Percentiles rank a stretch among this genome's conserved stretches.
Conservation (phyloP, 2,329 filamentous ascomycete genomes). For the Cercospora zeae-maydis region DNA sequence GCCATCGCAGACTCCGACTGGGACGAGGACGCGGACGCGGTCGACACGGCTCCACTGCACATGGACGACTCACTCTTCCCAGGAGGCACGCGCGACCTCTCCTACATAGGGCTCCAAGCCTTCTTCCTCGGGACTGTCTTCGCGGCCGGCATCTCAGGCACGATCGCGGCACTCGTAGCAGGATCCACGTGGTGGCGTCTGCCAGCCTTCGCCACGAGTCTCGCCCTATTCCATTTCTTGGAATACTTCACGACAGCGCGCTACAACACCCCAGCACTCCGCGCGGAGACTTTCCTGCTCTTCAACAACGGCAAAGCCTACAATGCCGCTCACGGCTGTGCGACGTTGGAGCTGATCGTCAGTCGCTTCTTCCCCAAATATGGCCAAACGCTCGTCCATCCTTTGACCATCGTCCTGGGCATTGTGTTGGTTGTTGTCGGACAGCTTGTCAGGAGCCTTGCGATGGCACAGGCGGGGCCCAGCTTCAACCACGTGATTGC, state of each 20-base stretch:
- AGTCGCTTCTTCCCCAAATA: conserved; percentile 38
- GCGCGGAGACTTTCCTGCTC: conserved; percentile 74
- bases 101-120: conserved; percentile 46
- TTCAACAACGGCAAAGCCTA: conserved; percentile 81
- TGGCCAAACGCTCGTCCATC: conserved; percentile 45
- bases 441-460: conserved; percentile 71
- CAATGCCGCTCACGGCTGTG: conserved; percentile 73
- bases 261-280: conserved; percentile 73
- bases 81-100: conserved; percentile 44
- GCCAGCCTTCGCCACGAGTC: conserved; percentile 64
- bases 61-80: conserved; percentile 40
- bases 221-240: conserved; percentile 82
- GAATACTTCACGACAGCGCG: conserved; percentile 89
- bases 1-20: conserved; percentile 7
- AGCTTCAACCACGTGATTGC: conserved; percentile 90
- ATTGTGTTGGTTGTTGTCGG: conserved; percentile 63
- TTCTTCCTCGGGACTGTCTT: conserved; percentile 44
- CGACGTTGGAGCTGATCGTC: conserved; percentile 68
- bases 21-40: conserved; percentile 7
- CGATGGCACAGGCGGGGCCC: conserved; percentile 83
- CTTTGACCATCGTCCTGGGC: conserved; percentile 52
- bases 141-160: conserved; percentile 34
- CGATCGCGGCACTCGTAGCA: conserved; percentile 22
- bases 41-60: conserved; percentile 16
- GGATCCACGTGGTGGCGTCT: conserved; percentile 50